Base-by-base conservation (phyloP, 805 yeast species). In the Saccharomyces cerevisiae region DNA sequence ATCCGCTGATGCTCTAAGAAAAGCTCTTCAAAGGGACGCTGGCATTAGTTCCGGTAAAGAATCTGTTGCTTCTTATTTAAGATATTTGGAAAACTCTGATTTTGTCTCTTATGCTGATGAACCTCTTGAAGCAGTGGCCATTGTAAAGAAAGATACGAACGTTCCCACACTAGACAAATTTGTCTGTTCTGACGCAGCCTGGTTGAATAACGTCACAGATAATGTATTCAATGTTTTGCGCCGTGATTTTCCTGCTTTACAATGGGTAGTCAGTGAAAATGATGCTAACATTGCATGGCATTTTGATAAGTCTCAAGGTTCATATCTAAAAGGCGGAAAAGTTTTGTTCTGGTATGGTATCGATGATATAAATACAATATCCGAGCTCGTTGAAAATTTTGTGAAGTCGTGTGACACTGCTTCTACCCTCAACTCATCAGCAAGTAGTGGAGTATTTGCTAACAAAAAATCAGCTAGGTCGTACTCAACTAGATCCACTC, bases 171-270 rank as follows among this genome's bases (percentile, higher is more conserved):
- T 94, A 58, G 96, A 89, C 70, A 89, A 88, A 73, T 89, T 94
- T 69, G 76, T 90, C 60, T 89, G 95, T 26, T 81, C 95, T 24
- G 85, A 87, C 69, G 80, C 86, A 53, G 98, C 98, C 48, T 94
- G 99, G 99, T 84, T 92, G 69, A 94, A 94, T 75, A 92, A 92
- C 60, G 97, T 94, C 53, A 87, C 96, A 55, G 99, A 94, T 68
- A 92, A 91, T 72, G 86, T 94, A 51, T 94, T 96, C 81, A 80
- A 78, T 52, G 83, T 95, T 14, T 79, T 94, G 63, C 82, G 78
- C 63, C 84, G 83, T 62, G 96, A 91, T 67, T 86, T 81, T 71
- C 62, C 77, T 32, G 71, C 84, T 6, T 77, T 94, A 64, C 90
- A 84, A 71, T 94, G 99, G 99, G 79, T 83, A 49, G 92, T 89